Evolutionary conservation across 345 rosid species (phyloP).

Genomic region (Cochlearia excelsa): DNA sequence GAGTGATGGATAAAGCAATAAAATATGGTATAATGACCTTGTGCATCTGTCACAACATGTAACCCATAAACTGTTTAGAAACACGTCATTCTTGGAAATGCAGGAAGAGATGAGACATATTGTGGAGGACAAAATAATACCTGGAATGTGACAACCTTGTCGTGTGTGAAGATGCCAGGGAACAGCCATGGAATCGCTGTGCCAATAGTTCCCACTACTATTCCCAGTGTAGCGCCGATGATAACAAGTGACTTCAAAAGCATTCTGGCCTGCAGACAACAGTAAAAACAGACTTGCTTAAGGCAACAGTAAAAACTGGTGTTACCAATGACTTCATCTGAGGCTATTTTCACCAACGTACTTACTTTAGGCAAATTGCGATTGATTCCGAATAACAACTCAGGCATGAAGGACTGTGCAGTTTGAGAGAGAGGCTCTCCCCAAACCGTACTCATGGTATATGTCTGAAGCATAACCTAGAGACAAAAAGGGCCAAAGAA

Average conservation of each 20-base stretch:
- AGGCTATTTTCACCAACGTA: background rate
- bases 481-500: constrained; percentile 18
- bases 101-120: constrained; percentile 11
- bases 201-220: constrained; percentile 55
- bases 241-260: constrained; percentile 72
- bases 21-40: constrained; percentile 65
- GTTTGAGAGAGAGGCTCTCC: constrained; percentile 95
- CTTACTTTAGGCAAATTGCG: constrained; percentile 62
- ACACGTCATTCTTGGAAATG: constrained; percentile 6
- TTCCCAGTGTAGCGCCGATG: constrained; percentile 62
- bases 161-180: constrained; percentile 70
- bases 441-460: constrained; percentile 60
- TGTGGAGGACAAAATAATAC: constrained; percentile 36
- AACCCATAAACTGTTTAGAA: constrained; percentile 4
- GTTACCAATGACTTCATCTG: constrained; percentile 6
- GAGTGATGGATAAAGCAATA: constrained; percentile 59
- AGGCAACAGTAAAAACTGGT: constrained; percentile 10
- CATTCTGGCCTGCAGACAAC: constrained; percentile 60
- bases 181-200: constrained; percentile 64
- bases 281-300: constrained; percentile 4
- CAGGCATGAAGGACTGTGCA: constrained; percentile 94
- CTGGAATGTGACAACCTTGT: constrained; percentile 54
- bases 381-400: constrained; percentile 63
- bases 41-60: constrained; percentile 69
- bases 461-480: constrained; percentile 75